Conservation (phyloP, 768 basidiomycete genomes). For the Clathrus columnatus region DNA sequence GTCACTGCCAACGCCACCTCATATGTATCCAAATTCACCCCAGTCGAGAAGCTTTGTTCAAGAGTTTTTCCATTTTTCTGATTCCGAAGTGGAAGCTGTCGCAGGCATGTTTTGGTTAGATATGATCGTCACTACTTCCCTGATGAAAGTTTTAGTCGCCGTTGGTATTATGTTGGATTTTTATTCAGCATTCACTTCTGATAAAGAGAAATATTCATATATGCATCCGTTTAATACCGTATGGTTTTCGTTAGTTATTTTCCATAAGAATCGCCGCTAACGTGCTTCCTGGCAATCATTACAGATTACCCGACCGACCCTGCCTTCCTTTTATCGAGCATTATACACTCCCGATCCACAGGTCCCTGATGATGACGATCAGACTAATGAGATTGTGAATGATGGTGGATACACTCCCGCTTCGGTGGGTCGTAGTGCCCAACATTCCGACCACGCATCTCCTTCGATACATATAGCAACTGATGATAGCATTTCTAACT, state of each 20-base stretch:
- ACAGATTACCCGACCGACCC: slow-evolving; percentile 23
- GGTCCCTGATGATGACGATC: background rate
- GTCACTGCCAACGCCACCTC: slow-evolving; percentile 74
- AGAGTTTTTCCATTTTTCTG: slow-evolving; percentile 56
- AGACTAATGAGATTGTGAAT: background rate
- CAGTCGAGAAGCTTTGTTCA: slow-evolving; percentile 60
- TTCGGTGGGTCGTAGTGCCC: slow-evolving; percentile 8
- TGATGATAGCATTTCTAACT: background rate
- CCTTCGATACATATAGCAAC: background rate
- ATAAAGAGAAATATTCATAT: slow-evolving; percentile 38
- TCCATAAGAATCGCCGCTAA: slow-evolving; percentile 34
- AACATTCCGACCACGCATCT: slow-evolving; percentile 3
- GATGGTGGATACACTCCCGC: slow-evolving; percentile 9
- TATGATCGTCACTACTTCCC: background rate
- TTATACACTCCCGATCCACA: slow-evolving; percentile 17
- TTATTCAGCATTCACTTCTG: slow-evolving; percentile 55
- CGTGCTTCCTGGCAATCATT: slow-evolving; percentile 1
- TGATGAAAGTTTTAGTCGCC: slow-evolving; percentile 38
- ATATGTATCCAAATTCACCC: slow-evolving; percentile 64
- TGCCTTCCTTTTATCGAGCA: slow-evolving; percentile 14
- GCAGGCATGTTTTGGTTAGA: slow-evolving; percentile 38
- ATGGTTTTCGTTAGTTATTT: background rate
- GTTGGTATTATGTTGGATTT: slow-evolving; percentile 63
- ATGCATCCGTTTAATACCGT: slow-evolving; percentile 26
- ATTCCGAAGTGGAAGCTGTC: slow-evolving; percentile 47